Conservation (phyloP, 2,329 filamentous ascomycete species). For the Alternaria atra region DNA sequence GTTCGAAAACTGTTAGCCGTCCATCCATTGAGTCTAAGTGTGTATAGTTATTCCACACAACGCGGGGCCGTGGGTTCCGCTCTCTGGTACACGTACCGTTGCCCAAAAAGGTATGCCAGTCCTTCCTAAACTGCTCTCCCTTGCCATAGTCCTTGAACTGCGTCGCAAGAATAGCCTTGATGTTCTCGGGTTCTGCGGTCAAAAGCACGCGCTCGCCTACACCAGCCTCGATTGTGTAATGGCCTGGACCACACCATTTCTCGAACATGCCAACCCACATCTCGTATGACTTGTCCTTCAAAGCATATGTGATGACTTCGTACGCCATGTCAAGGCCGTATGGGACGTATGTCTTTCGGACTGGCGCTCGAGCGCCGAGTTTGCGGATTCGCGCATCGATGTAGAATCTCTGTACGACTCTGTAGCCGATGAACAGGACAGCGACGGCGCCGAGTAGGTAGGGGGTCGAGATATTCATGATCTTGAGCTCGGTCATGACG, state of each 20-base stretch:
- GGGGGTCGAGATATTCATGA: constrained; percentile 28
- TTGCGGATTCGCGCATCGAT: constrained; percentile 50
- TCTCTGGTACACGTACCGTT: constrained; percentile 66
- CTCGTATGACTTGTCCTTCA: constrained; percentile 66
- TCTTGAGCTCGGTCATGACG: constrained; percentile 35
- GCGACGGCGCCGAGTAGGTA: constrained; percentile 34
- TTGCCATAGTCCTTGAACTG: constrained; percentile 90
- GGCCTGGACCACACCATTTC: constrained; percentile 45
- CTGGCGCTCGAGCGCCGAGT: constrained; percentile 58
- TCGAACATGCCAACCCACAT: constrained; percentile 67
- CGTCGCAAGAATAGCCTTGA: constrained; percentile 88
- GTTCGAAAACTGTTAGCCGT: constrained; percentile 4
- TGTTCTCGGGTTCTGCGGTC: constrained; percentile 86
- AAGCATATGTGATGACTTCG: constrained; percentile 62
- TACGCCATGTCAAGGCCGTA: constrained; percentile 71
- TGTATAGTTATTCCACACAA: constrained; percentile 9
- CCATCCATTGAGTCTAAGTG: background rate
- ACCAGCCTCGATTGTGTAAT: constrained; percentile 69
- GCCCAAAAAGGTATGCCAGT: constrained; percentile 80
- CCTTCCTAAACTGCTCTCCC: constrained; percentile 74
- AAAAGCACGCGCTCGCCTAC: constrained; percentile 71
- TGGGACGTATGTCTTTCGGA: constrained; percentile 51
- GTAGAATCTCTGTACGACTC: constrained; percentile 27
- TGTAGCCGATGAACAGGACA: constrained; percentile 33
- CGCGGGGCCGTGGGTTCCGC: background rate